Evolutionary conservation across 495 filamentous ascomycete species (phyloP).

Genomic region (Achaetomiella virescens): DNA sequence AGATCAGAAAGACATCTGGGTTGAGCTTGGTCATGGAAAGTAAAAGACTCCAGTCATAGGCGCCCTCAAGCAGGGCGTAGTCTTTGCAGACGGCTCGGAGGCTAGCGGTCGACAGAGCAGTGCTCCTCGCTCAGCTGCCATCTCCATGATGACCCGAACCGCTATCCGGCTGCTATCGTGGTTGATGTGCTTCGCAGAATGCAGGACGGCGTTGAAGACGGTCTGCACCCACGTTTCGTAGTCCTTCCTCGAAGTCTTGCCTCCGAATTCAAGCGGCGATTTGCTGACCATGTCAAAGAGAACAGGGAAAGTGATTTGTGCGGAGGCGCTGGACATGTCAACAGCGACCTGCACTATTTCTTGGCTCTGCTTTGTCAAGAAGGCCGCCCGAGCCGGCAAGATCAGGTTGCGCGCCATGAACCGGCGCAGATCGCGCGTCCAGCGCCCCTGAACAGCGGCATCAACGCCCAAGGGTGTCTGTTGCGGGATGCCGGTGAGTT

Average conservation of each 20-base stretch:
- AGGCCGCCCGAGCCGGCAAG: constrained; percentile 55
- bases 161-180: constrained; percentile 14
- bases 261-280: constrained; percentile 48
- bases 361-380: constrained; percentile 39
- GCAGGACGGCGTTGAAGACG: constrained; percentile 51
- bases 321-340: constrained; percentile 25
- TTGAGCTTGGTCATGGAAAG: constrained; percentile 58
- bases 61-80: constrained; percentile 32
- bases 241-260: constrained; percentile 46
- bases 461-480: constrained; percentile 11
- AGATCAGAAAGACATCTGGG: constrained; percentile 58
- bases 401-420: constrained; percentile 66
- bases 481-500: constrained; percentile 25
- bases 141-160: constrained; percentile 35
- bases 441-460: constrained; percentile 18
- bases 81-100: constrained; percentile 38
- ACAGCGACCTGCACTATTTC: constrained; percentile 31
- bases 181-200: constrained; percentile 17
- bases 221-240: constrained; percentile 62
- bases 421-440: constrained; percentile 48
- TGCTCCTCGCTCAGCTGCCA: constrained; percentile 30
- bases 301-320: constrained; percentile 34
- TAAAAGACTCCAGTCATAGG: constrained; percentile 56
- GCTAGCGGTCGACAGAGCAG: constrained; percentile 19
- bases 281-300: constrained; percentile 56